Evolutionary conservation across 1,284 basidiomycete genomes (phyloP), one percentile per base, ranked within the genome.

Genomic region (Cronartium quercuum): DNA sequence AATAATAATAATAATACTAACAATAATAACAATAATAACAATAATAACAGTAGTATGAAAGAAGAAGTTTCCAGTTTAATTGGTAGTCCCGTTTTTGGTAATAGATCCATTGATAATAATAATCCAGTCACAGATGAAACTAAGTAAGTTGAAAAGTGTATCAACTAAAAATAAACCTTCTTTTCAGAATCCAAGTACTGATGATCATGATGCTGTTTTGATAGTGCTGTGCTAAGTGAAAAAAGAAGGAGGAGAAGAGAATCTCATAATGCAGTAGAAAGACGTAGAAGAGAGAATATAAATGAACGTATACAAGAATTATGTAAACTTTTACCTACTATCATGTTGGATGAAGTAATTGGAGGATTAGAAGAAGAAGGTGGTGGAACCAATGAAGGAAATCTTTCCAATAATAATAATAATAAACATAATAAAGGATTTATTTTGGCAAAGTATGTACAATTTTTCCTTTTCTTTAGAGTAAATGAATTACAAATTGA

Each of bases 221-320:
- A 60, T 34, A 58, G 65, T 67, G 78, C 75, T 40, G 81, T 88
- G 18, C 88, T 86, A 68, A 87, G 84, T 77, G 91, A 94, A 83
- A 92, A 92, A 81, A 84, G 91, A 12, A 83, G 90, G 9, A 84
- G 90, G 58, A 83, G 91, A 63, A 84, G 92, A 76, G 92, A 94
- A 82, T 90, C 88, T 6, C 92, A 94, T 81, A 94, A 94, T 80
- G 92, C 91, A 3, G 92, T 95, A 77, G 92, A 95, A 83, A 85
- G 92, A 21, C 84, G 92, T 37, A 82, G 92, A 68, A 83, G 92
- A 62, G 92, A 94, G 81, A 94, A 93, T 81, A 95, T 95, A 82
- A 95, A 95, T 82, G 92, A 94, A 83, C 91, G 91, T 82, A 95
- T 95, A 78, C 87, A 87, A 61, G 92, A 95, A 82, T 86, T 95